A percentile compares a stretch with the other conserved stretches of the same genome.
Evolutionary conservation across 169 alveolate genomes (phyloP).

Genomic region (Besnoitia besnoiti): DNA sequence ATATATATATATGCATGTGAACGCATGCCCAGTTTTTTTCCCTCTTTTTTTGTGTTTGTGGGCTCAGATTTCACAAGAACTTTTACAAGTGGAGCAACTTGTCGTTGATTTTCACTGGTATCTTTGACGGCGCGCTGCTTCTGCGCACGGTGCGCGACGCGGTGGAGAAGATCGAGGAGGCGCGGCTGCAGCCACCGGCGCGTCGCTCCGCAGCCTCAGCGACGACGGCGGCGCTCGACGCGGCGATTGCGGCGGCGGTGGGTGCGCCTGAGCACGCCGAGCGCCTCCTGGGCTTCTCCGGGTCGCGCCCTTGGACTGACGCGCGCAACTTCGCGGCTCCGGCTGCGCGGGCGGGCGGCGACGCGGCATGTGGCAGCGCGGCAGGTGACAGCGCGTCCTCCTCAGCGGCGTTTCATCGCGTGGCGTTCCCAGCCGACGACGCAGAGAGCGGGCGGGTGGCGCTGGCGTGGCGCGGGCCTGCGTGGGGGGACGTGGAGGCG

Average conservation of each 20-base stretch:
- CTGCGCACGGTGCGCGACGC: constrained; percentile 7
- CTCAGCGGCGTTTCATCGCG: neutral
- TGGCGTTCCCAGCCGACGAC: constrained; percentile 12
- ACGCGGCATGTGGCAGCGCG: neutral
- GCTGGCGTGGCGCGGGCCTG: constrained; percentile 38
- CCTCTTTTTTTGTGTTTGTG: neutral
- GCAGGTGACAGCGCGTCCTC: neutral
- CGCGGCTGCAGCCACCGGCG: neutral
- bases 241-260: neutral
- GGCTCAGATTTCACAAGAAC: neutral
- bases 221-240: neutral
- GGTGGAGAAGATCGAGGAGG: neutral
- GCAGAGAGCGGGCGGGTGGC: constrained; percentile 21
- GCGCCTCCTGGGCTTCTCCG: neutral
- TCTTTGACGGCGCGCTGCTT: neutral
- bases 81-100: constrained; percentile 47
- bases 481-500: neutral
- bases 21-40: too few relatives aligned
- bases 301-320: neutral
- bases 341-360: neutral
- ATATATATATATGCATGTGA: too few relatives aligned
- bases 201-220: neutral
- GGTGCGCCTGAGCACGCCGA: neutral
- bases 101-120: constrained; percentile 43
- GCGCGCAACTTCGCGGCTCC: neutral